Evolutionary conservation across 2,329 filamentous ascomycete genomes (phyloP).

Genomic region (Exophiala xenobiotica): DNA sequence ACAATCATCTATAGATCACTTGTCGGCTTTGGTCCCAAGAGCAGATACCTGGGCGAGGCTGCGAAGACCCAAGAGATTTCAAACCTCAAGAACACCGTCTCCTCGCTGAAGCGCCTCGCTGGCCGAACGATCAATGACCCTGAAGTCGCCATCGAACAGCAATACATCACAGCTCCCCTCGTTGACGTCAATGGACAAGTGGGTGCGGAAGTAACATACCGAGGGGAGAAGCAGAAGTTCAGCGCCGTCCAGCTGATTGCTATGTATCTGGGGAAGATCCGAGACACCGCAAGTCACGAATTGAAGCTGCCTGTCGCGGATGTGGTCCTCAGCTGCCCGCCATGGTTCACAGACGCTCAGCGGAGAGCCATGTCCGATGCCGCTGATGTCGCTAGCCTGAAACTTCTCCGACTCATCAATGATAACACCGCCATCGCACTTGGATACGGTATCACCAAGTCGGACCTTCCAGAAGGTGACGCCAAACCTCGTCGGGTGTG

Average conservation of each 20-base stretch:
- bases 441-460: constrained; percentile 96
- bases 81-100: constrained; percentile 98
- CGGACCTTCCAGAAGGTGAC: constrained; percentile 82
- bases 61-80: constrained; percentile 99
- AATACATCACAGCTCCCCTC: constrained; percentile 81
- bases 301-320: constrained; percentile 89
- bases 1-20: constrained; percentile 63
- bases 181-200: constrained; percentile 92
- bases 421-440: constrained; percentile 95
- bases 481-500: constrained; percentile 88
- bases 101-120: constrained; percentile 85
- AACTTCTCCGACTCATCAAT: constrained; percentile 91
- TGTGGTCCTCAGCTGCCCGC: constrained; percentile 88
- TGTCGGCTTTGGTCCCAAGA: constrained; percentile 92
- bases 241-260: constrained; percentile 88
- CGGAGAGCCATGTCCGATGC: constrained; percentile 86
- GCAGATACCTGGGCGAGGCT: constrained; percentile 87
- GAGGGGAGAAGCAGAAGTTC: constrained; percentile 94
- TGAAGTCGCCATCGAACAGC: constrained; percentile 88
- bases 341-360: constrained; percentile 96
- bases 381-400: constrained; percentile 88
- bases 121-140: constrained; percentile 85
- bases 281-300: constrained; percentile 80
- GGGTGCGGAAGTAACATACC: constrained; percentile 87
- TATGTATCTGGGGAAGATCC: constrained; percentile 96